Evolutionary conservation across 2,329 filamentous ascomycete genomes (phyloP), one percentile per base, ranked within the genome.

Genomic region (Talaromyces marneffei): DNA sequence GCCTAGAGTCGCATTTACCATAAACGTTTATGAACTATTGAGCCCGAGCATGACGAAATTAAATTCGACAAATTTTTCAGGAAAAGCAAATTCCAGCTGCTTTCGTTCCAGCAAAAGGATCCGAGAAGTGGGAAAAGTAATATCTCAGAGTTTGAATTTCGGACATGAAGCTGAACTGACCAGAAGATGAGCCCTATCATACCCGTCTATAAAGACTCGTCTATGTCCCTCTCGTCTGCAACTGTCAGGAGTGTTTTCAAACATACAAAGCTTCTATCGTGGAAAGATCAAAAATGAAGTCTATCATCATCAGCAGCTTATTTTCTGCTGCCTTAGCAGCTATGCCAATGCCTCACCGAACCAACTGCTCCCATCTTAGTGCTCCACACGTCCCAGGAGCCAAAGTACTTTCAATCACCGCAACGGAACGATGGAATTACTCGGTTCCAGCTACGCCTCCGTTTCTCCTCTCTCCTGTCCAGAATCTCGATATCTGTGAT

Each of bases 341-440:
- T 31, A 31, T 29, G 25, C 9, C 25, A 18, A 31, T 18, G 25
- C 10, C 16, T 31, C 25, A 18, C 18, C 46, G 4, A 50, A 50
- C 14, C 46, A 48, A 59, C 25, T 59, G 57, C 33, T 40, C 25
- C 33, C 44, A 16, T 20, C 23, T 59, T 10, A 40, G 14, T 31
- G 57, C 57, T 31, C 57, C 57, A 9, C 42, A 59, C 33, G 44
- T 59, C 9, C 46, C 57, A 20, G 57, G 57, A 52, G 57, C 57
- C 16, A 42, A 29, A 23, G 57, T 59, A 5, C 44, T 59, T 52
- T 59, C 57, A 33, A 59, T 52, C 23, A 42, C 20, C 12, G 44
- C 44, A 20, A 59, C 57, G 23, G 57, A 59, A 39, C 46, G 46
- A 18, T 50, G 46, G 46, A 50, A 31, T 16, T 50, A 50, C 27